phyloP scores from a whole-genome alignment of 2,329 filamentous ascomycete species.

The Erysiphe neolycopersici region DNA sequence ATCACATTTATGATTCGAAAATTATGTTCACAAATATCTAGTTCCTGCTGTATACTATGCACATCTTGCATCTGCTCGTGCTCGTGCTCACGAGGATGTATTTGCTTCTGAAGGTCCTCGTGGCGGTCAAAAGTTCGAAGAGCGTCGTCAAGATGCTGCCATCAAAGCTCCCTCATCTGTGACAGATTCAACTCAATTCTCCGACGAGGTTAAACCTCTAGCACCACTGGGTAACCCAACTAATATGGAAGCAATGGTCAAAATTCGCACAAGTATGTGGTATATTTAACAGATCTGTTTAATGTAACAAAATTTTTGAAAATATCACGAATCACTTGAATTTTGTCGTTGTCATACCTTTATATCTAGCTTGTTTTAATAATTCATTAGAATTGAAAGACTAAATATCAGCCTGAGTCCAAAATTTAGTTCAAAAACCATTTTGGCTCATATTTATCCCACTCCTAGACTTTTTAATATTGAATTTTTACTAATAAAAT shows the following conservation, averaged over 20 bases:
- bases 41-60: slow-evolving; percentile 85
- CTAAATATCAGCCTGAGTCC: no score
- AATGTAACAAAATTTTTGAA: no score
- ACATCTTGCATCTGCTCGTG: slow-evolving; percentile 63
- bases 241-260: slow-evolving; percentile 1
- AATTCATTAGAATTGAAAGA: no score
- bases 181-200: slow-evolving; percentile 3
- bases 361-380: no score
- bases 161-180: slow-evolving; percentile 5
- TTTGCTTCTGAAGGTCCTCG: slow-evolving; percentile 19
- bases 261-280: slow-evolving; percentile 13
- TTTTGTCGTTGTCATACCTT: no score
- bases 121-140: slow-evolving; percentile 18
- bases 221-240: slow-evolving; percentile 8
- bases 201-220: slow-evolving; percentile 7
- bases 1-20: slow-evolving; percentile 17
- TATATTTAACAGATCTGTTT: slow-evolving; percentile 9
- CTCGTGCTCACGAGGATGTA: slow-evolving; percentile 41
- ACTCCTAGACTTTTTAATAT: no score
- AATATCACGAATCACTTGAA: no score
- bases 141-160: slow-evolving; percentile 6
- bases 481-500: no score
- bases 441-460: no score
- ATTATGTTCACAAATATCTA: not conserved
- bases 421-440: no score